These are phyloP conservation scores for Penicillium cinerascens DNA, from an alignment of 495 filamentous ascomycete species.

Conservation along the genomic window DNA sequence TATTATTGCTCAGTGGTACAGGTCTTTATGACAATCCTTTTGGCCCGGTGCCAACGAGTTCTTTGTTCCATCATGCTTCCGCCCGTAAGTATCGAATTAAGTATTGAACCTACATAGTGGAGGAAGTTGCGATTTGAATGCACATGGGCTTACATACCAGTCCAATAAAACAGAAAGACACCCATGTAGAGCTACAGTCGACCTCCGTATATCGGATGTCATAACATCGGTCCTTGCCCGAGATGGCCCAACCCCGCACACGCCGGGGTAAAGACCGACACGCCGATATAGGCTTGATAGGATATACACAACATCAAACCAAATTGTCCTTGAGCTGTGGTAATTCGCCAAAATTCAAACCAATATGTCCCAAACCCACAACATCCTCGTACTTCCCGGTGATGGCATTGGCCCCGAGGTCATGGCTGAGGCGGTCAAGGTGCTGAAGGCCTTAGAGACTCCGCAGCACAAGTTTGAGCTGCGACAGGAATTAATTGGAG, in stretches of 20 bases:
- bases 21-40: too few species aligned
- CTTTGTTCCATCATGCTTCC: too few species aligned
- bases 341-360: not conserved
- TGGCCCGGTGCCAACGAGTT: too few species aligned
- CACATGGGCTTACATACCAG: too few species aligned
- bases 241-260: slow-evolving; percentile 17
- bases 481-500: slow-evolving; percentile 46
- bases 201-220: not conserved
- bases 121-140: not conserved
- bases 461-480: slow-evolving; percentile 36
- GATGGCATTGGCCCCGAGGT: slow-evolving; percentile 56
- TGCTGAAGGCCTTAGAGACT: slow-evolving; percentile 46
- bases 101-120: too few species aligned
- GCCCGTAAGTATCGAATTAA: too few species aligned
- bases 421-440: slow-evolving; percentile 49
- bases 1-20: too few species aligned
- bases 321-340: not conserved
- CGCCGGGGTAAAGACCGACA: slow-evolving; percentile 22
- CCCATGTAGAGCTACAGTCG: not conserved
- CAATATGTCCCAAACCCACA: slow-evolving; percentile 30
- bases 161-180: not conserved
- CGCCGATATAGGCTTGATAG: slow-evolving; percentile 8
- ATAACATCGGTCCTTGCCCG: slow-evolving; percentile 17
- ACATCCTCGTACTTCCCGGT: slow-evolving; percentile 51
- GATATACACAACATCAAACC: not conserved